Evolutionary conservation across 805 yeast genomes (phyloP).

Genomic region (Starmerella lactis-condensi): DNA sequence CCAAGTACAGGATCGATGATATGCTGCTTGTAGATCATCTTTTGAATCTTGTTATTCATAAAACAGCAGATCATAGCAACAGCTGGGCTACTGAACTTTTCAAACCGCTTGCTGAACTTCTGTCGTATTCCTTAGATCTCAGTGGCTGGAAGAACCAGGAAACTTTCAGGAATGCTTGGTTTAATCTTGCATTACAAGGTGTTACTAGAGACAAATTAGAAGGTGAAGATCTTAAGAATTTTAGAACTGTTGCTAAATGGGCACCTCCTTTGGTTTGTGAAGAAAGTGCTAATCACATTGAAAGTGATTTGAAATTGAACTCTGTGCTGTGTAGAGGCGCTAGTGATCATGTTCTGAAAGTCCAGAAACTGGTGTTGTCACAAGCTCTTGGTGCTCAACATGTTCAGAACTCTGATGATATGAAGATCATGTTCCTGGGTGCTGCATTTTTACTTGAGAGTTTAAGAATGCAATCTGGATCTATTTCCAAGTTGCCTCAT

Average conservation of each 20-base stretch:
- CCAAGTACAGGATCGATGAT: slow-evolving; percentile 16
- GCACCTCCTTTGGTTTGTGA: slow-evolving; percentile 81
- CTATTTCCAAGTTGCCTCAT: slow-evolving; percentile 53
- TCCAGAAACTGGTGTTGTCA: slow-evolving; percentile 7
- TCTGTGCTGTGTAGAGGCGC: slow-evolving; percentile 80
- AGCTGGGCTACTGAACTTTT: slow-evolving; percentile 30
- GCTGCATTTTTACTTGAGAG: slow-evolving; percentile 65
- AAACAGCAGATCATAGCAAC: slow-evolving; percentile 15
- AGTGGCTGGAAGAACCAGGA: slow-evolving; percentile 40
- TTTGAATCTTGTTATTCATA: slow-evolving; percentile 44
- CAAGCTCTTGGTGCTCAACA: not conserved
- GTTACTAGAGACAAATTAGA: slow-evolving; percentile 38
- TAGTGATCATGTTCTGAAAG: slow-evolving; percentile 25
- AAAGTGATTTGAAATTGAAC: slow-evolving; percentile 80
- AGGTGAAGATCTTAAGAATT: slow-evolving; percentile 28
- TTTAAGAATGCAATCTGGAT: slow-evolving; percentile 60
- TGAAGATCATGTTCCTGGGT: slow-evolving; percentile 66
- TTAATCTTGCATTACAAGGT: slow-evolving; percentile 82
- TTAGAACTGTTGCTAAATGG: slow-evolving; percentile 60
- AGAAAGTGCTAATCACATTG: slow-evolving; percentile 61
- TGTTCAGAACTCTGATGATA: slow-evolving; percentile 1
- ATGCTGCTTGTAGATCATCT: slow-evolving; percentile 44
- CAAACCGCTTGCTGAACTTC: slow-evolving; percentile 52
- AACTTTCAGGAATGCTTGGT: slow-evolving; percentile 79
- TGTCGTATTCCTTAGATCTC: slow-evolving; percentile 19